Evolutionary conservation across 495 filamentous ascomycete genomes (phyloP), one percentile per base, ranked within the genome.

Genomic region (Elasticomyces elasticus): DNA sequence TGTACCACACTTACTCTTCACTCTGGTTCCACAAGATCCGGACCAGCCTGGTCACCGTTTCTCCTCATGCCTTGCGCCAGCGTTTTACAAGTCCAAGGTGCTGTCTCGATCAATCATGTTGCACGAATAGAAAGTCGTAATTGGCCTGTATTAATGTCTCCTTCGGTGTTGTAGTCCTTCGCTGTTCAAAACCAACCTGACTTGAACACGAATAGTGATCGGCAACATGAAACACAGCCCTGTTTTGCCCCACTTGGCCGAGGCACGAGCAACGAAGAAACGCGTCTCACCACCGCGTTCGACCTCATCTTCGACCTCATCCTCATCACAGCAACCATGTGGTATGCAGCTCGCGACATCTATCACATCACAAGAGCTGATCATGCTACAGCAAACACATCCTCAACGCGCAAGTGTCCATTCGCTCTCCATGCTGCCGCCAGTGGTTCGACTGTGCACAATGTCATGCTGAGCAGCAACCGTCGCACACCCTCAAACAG

Each of bases 361-460:
- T 17, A 15, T 33, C 7, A 33, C 30, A 7, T 33, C 40, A 26
- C 17, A 23, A 10, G 12, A 23, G 17, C 3, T 23, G 20, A 45
- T 19, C 11, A 22, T 13, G 3, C 4, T 9, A 49, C 45, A 49
- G 92, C 74, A 96, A 98, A 81, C 92, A 98, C 75, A 74, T 98
- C 63, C 82, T 98, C 65, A 98, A 98, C 75, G 92, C 92, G 46
- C 92, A 98, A 73, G 92, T 98, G 57, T 76, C 91, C 51, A 91
- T 98, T 74, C 85, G 92, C 55, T 90, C 89, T 35, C 84, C 89
- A 47, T 98, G 92, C 76, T 98, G 92, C 74, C 76, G 81, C 41
- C 95, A 95, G 79, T 97, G 92, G 92, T 97, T 95, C 73, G 94
- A 97, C 71, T 98, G 94, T 72, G 86, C 88, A 52, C 86, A 95